Percentiles rank a stretch among this genome's conserved stretches.
phyloP scores from a whole-genome alignment of 2,329 filamentous ascomycete genomes.

The Stemphylium vesicarium region DNA sequence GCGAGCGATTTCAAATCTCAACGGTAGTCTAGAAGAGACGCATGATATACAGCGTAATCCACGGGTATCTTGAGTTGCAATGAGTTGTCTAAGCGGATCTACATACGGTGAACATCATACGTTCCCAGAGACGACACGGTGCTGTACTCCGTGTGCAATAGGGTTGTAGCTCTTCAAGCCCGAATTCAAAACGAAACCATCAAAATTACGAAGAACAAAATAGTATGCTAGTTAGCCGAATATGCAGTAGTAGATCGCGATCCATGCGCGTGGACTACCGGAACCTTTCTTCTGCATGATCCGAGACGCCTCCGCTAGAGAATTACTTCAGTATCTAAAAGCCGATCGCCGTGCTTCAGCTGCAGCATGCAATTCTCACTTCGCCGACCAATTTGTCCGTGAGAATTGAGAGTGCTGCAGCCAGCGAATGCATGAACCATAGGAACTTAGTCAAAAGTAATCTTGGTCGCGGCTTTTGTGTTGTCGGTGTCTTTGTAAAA shows the following conservation, averaged over 20 bases:
- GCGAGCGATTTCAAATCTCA: background rate
- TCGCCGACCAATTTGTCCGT: constrained; percentile 27
- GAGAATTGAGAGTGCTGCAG: constrained; percentile 6
- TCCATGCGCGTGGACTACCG: constrained; percentile 9
- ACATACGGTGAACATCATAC: background rate
- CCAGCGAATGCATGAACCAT: constrained; percentile 4
- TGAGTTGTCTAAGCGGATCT: background rate
- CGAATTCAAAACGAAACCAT: background rate
- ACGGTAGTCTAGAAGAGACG: background rate
- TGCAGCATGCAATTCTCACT: constrained; percentile 18
- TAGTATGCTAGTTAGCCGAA: background rate
- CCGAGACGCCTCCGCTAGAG: constrained; percentile 34
- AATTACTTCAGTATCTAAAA: constrained; percentile 15
- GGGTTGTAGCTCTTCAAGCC: background rate
- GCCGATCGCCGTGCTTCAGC: constrained; percentile 21
- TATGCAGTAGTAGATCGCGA: background rate
- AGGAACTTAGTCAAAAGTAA: constrained; percentile 73
- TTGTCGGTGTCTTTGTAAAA: constrained; percentile 92
- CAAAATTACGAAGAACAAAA: background rate
- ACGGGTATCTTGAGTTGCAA: background rate
- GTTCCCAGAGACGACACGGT: background rate
- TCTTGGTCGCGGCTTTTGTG: constrained; percentile 86
- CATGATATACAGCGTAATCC: background rate
- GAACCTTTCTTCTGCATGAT: constrained; percentile 23
- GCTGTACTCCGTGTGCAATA: background rate